Percentiles rank a stretch among this genome's conserved stretches.
Evolutionary conservation across 2,329 filamentous ascomycete genomes (phyloP).

Genomic region (Eutypa lata): DNA sequence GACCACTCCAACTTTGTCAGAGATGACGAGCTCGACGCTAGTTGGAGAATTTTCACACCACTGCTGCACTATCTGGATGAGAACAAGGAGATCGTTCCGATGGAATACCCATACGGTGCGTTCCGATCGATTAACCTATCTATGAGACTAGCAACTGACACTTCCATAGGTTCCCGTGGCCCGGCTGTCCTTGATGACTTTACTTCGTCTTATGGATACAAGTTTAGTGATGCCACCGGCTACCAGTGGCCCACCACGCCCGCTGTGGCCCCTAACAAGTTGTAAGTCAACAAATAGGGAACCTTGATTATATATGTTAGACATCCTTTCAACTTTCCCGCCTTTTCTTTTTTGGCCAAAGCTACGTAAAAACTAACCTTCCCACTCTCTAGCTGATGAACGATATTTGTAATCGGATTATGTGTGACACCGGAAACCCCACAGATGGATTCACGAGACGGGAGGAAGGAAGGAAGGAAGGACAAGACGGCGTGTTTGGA

Average conservation of each 20-base stretch:
- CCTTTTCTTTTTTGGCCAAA: too few relatives aligned
- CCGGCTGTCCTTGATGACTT: constrained; percentile 97
- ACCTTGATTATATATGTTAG: constrained; percentile 23
- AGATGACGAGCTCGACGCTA: constrained; percentile 94
- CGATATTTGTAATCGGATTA: not conserved
- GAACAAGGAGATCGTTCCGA: constrained; percentile 98
- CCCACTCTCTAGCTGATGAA: not conserved
- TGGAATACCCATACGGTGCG: constrained; percentile 99
- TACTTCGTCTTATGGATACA: constrained; percentile 96
- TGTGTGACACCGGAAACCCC: too few relatives aligned
- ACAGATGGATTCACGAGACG: too few relatives aligned
- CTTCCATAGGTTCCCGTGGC: constrained; percentile 79
- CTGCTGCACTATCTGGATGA: constrained; percentile 97
- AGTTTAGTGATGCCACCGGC: constrained; percentile 93
- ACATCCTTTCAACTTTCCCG: constrained; percentile 12
- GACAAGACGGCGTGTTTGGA: too few relatives aligned
- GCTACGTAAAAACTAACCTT: too few relatives aligned
- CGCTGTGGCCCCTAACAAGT: constrained; percentile 67
- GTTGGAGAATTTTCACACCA: constrained; percentile 98
- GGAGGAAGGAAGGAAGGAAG: too few relatives aligned
- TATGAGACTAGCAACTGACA: constrained; percentile 18
- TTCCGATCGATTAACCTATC: constrained; percentile 6
- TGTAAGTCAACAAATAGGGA: constrained; percentile 56
- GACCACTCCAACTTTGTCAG: constrained; percentile 99
- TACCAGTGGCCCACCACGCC: constrained; percentile 91